Percentiles rank a stretch among this genome's conserved stretches.
Conservation (phyloP, 495 filamentous ascomycete genomes). For the Parachaetomium inaequale region DNA sequence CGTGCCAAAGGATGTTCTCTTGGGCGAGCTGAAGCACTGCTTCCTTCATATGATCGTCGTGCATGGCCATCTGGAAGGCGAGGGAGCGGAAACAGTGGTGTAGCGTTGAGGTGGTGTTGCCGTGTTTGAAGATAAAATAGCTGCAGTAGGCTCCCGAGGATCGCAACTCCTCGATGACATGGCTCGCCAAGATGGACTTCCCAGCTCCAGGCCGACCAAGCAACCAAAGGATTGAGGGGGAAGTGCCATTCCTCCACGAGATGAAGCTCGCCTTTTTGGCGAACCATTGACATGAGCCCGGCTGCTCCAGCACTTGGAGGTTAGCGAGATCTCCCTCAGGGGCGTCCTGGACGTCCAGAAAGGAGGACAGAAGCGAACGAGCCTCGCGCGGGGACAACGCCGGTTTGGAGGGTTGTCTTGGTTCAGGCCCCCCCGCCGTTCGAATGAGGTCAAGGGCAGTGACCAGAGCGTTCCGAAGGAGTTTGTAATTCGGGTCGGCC, state of each 20-base stretch:
- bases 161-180: constrained; percentile 25
- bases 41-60: constrained; percentile 15
- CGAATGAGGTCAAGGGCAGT: constrained; percentile 30
- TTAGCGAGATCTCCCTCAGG: constrained; percentile 21
- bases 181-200: constrained; percentile 29
- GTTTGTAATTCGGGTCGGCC: constrained; percentile 30
- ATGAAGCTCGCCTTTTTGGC: constrained; percentile 13
- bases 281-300: constrained; percentile 32
- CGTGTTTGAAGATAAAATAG: constrained; percentile 29
- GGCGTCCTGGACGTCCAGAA: constrained; percentile 4
- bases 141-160: constrained; percentile 18
- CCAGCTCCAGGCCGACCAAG: constrained; percentile 27
- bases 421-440: too few species aligned
- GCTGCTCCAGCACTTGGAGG: constrained; percentile 18
- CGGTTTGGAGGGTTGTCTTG: background rate
- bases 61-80: constrained; percentile 32
- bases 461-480: constrained; percentile 30
- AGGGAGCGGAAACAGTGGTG: constrained; percentile 22
- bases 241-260: constrained; percentile 16
- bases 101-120: constrained; percentile 6
- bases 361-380: background rate
- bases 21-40: constrained; percentile 12
- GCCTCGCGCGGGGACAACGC: background rate
- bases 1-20: constrained; percentile 16
- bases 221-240: constrained; percentile 28